Conservation (phyloP, 2,329 filamentous ascomycete species). For the Pleoardoris graminearum region DNA sequence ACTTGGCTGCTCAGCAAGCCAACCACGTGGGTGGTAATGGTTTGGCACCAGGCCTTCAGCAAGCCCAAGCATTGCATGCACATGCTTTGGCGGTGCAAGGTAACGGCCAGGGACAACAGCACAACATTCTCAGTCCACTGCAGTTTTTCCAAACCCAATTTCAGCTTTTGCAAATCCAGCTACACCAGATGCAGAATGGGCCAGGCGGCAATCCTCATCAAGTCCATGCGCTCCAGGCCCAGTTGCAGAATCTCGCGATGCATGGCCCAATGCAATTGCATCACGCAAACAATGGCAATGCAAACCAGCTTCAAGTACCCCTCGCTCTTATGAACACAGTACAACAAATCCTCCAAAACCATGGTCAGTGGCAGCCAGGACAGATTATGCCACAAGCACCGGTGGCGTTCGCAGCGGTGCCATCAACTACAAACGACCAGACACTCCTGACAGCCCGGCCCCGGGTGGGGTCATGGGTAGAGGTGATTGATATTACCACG, state of each 20-base stretch:
- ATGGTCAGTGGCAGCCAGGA: constrained; percentile 1
- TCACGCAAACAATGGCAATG: constrained; percentile 17
- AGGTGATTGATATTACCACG: constrained; percentile 55
- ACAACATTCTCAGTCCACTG: constrained; percentile 15
- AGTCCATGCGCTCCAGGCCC: constrained; percentile 4
- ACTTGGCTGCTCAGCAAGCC: neutral
- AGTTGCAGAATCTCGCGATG: constrained; percentile 17
- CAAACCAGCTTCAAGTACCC: constrained; percentile 24
- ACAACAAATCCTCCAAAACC: constrained; percentile 3
- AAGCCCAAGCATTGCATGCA: constrained; percentile 2
- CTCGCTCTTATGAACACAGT: neutral
- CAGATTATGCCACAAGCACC: constrained; percentile 4
- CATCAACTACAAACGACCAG: constrained; percentile 15
- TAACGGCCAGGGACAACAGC: constrained; percentile 14
- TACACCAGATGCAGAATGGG: constrained; percentile 27
- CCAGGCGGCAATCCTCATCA: constrained; percentile 6
- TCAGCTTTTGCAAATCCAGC: constrained; percentile 22
- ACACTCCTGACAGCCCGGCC: constrained; percentile 40
- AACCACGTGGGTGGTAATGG: neutral
- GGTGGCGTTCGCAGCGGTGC: constrained; percentile 8
- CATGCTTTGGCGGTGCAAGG: constrained; percentile 15
- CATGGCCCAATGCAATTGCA: neutral
- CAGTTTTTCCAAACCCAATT: constrained; percentile 23
- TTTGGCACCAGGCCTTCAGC: constrained; percentile 2
- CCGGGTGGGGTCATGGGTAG: constrained; percentile 55